phyloP scores from a whole-genome alignment of 306 rosid species.

The Rosa persica region DNA sequence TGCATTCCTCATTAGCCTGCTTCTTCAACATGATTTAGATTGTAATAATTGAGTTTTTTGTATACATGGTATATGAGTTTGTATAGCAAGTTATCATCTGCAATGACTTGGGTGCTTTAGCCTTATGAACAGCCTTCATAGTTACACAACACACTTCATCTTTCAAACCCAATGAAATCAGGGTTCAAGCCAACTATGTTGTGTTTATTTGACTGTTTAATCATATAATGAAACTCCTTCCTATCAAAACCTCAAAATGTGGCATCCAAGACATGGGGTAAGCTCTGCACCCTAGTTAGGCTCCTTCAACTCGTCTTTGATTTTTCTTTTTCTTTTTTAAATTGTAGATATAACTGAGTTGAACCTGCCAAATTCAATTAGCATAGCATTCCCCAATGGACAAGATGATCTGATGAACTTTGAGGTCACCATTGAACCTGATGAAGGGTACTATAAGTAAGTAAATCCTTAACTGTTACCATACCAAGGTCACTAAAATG shows the following conservation, averaged over 20 bases:
- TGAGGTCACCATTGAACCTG: constrained; percentile 40
- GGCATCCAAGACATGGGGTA: neutral
- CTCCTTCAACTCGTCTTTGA: neutral
- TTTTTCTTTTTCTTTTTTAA: neutral
- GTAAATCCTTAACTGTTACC: constrained; percentile 4
- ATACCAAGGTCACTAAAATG: neutral
- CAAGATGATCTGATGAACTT: constrained; percentile 46
- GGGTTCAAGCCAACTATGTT: neutral
- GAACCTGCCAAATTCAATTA: constrained; percentile 38
- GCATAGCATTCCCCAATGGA: constrained; percentile 39
- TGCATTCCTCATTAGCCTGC: neutral
- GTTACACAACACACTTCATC: neutral
- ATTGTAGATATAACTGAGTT: constrained; percentile 43
- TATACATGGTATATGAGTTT: neutral
- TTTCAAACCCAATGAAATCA: neutral
- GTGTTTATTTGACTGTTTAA: too few species aligned
- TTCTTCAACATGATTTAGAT: neutral
- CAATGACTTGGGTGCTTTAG: neutral
- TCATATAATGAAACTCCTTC: too few species aligned
- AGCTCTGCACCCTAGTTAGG: too few species aligned
- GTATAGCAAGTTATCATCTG: neutral
- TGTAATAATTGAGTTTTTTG: neutral
- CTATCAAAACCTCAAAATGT: too few species aligned
- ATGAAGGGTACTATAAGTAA: constrained; percentile 44
- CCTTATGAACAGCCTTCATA: neutral